Base-by-base conservation (phyloP, 176 grass and related monocot genomes). In the Paspalum notatum region DNA sequence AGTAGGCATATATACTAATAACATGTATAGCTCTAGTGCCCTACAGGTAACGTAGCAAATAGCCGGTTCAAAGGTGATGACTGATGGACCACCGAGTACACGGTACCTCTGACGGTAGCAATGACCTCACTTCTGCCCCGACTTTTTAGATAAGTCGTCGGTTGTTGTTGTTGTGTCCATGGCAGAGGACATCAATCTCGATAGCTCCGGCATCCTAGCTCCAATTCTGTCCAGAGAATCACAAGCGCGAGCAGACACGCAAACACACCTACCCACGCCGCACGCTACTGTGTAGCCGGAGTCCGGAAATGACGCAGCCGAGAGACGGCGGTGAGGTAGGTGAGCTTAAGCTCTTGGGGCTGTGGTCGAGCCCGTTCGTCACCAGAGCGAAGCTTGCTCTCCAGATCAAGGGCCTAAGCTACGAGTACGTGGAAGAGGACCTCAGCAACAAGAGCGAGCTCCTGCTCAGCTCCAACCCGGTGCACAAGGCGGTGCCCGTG, bases 401-500 rank as follows among this genome's bases (percentile, higher is more conserved):
- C 18, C 82, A 74, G 3, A 39, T 86, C 71, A 90, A 90, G 69
- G 83, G 83, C 14, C 77, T 90, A 2, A 64, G 72, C 32, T 86
- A 86, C 40, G 79, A 86, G 65, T 79, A 72, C 71, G 43, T 90
- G 13, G 66, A 86, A 14, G 79, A 87, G 74, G 71, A 74, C 38
- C 21, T 57, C 52, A 24, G 53, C 61, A 56, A 83, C 68, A 90
- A 87, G 73, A 90, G 88, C 60, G 45, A 85, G 39, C 66, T 80
- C 24, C 76, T 90, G 5, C 70, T 90, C 18, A 9, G 57, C 27
- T 83, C 53, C 66, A 90, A 90, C 79, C 88, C 88, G 5, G 66
- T 90, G 47, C 62, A 90, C 78, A 86, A 90, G 62, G 7, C 43
- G 57, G 77, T 90, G 3, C 88, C 88, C 0, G 85, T 91, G 49